phyloP scores from a whole-genome alignment of 2,329 filamentous ascomycete species.

The Colletotrichum incanum region DNA sequence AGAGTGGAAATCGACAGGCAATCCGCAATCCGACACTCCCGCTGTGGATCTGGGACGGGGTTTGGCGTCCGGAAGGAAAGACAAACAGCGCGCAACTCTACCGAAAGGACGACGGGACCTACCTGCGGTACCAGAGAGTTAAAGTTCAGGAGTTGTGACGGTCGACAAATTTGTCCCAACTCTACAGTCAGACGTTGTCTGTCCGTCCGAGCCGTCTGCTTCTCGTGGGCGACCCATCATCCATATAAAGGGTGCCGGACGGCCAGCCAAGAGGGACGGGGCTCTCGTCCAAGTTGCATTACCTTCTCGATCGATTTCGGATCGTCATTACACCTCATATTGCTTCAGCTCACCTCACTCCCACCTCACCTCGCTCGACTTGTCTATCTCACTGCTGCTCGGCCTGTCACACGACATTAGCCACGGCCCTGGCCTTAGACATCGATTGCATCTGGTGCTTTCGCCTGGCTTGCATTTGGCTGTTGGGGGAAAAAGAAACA shows the following conservation, averaged over 20 bases:
- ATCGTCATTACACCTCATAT: constrained; percentile 29
- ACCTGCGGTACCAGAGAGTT: constrained; percentile 1
- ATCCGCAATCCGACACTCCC: constrained; percentile 29
- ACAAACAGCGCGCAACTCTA: constrained; percentile 28
- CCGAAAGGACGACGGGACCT: constrained; percentile 13
- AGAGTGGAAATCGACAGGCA: constrained; percentile 9
- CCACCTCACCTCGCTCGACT: not conserved
- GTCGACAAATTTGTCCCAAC: constrained; percentile 11
- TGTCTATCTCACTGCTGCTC: constrained; percentile 1
- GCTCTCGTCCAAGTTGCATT: constrained; percentile 18
- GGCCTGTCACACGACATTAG: constrained; percentile 20
- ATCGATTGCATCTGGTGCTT: not conserved
- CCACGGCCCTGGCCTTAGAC: not conserved
- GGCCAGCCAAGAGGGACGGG: not conserved
- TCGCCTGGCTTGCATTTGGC: constrained; percentile 28
- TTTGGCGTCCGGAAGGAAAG: not conserved
- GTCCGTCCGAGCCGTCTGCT: constrained; percentile 11
- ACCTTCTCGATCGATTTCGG: not conserved
- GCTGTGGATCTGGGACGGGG: constrained; percentile 28
- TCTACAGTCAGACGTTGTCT: constrained; percentile 20
- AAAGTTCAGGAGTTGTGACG: constrained; percentile 15
- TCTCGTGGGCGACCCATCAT: constrained; percentile 13
- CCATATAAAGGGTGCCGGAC: constrained; percentile 28
- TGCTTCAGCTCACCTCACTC: constrained; percentile 9
- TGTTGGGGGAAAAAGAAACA: constrained; percentile 25